phyloP scores from a whole-genome alignment of 345 rosid species.

The Brassica nigra region DNA sequence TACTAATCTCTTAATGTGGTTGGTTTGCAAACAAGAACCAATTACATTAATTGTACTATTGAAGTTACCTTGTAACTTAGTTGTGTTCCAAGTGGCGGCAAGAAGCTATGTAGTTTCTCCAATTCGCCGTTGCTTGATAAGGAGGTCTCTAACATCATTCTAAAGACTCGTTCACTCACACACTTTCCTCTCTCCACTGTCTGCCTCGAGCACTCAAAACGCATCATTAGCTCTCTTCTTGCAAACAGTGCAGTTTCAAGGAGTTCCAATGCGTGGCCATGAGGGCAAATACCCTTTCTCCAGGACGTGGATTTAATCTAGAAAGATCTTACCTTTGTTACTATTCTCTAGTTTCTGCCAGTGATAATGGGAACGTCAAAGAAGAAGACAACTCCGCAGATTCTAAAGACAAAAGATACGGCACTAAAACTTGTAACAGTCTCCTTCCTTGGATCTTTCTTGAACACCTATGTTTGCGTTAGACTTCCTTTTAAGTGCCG shows the following conservation, averaged over 20 bases:
- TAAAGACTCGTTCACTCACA: slow-evolving; percentile 50
- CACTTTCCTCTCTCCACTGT: slow-evolving; percentile 75
- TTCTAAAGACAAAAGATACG: slow-evolving; percentile 46
- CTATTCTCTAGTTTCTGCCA: background rate
- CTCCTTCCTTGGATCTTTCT: slow-evolving; percentile 1
- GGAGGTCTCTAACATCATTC: slow-evolving; percentile 50
- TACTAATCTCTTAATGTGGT: background rate
- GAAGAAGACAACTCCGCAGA: slow-evolving; percentile 46
- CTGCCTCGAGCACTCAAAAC: slow-evolving; percentile 61
- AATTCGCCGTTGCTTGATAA: slow-evolving; percentile 44
- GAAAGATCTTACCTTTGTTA: background rate
- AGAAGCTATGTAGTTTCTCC: slow-evolving; percentile 46
- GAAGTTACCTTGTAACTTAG: slow-evolving; percentile 16
- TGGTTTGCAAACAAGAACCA: slow-evolving; percentile 17
- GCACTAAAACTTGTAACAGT: slow-evolving; percentile 57
- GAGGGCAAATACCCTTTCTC: slow-evolving; percentile 54
- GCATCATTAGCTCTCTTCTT: slow-evolving; percentile 62
- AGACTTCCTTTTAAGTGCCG: background rate
- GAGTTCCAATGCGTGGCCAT: slow-evolving; percentile 39
- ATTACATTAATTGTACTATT: background rate
- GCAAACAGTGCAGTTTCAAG: slow-evolving; percentile 72
- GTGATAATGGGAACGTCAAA: slow-evolving; percentile 26
- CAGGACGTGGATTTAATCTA: background rate
- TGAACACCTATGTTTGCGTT: background rate
- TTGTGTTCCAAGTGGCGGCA: slow-evolving; percentile 51